Evolutionary conservation across 108 stramenopile species (phyloP).

Genomic region (Cyclotella distinguenda): DNA sequence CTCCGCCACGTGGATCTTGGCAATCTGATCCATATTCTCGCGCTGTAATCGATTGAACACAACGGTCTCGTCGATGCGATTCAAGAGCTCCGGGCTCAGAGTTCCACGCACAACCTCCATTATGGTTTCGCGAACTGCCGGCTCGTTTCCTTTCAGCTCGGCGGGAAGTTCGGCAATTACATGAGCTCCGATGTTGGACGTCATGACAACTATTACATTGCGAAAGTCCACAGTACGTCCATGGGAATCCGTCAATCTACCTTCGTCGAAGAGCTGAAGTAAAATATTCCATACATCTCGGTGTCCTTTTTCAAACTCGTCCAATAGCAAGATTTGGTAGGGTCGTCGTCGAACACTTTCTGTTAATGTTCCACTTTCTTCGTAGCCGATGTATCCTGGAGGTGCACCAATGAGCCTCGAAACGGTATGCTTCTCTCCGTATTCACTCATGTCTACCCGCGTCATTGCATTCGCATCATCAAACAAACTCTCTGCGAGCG

Average conservation of each 20-base stretch:
- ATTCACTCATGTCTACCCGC: conserved; percentile 89
- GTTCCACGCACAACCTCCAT: conserved; percentile 72
- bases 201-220: conserved; percentile 81
- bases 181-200: conserved; percentile 77
- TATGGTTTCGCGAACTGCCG: conserved; percentile 58
- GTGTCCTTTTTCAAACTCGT: conserved; percentile 84
- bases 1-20: conserved; percentile 59
- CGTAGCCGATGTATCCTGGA: conserved; percentile 73
- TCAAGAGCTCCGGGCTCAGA: conserved; percentile 74
- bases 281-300: conserved; percentile 82
- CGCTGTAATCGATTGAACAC: conserved; percentile 75
- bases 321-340: conserved; percentile 82
- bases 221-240: conserved; percentile 75
- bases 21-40: conserved; percentile 70
- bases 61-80: conserved; percentile 74
- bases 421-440: conserved; percentile 83
- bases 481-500: conserved; percentile 87
- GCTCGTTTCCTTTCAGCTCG: conserved; percentile 60
- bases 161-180: conserved; percentile 66
- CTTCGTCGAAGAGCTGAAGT: conserved; percentile 84
- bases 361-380: conserved; percentile 78
- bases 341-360: conserved; percentile 78
- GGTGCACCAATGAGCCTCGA: conserved; percentile 82
- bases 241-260: conserved; percentile 73
- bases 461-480: conserved; percentile 92